Percentiles rank a stretch among this genome's conserved stretches.
phyloP scores from a whole-genome alignment of 805 yeast genomes.

The Geotrichum ghanense region DNA sequence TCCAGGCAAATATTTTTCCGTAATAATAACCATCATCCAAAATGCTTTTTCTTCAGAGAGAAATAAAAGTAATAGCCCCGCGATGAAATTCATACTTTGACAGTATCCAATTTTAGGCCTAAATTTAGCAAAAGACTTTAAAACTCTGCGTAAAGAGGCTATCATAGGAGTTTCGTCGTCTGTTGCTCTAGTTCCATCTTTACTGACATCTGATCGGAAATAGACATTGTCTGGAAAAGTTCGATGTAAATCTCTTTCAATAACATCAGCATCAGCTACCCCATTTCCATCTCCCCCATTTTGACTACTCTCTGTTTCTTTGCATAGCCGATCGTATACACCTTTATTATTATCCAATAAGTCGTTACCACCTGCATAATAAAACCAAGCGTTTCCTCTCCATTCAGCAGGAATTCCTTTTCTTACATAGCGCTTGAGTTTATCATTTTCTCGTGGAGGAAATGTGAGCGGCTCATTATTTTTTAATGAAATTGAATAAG shows the following conservation, averaged over 20 bases:
- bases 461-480: conserved; percentile 46
- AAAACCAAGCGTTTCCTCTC: conserved; percentile 97
- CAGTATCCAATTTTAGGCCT: conserved; percentile 92
- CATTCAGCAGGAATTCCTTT: conserved; percentile 95
- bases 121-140: conserved; percentile 72
- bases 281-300: conserved; percentile 29
- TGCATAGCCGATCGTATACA: conserved; percentile 57
- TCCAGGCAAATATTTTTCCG: conserved; percentile 78
- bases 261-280: conserved; percentile 63
- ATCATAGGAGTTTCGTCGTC: conserved; percentile 52
- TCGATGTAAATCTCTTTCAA: conserved; percentile 85
- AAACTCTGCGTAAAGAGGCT: conserved; percentile 63
- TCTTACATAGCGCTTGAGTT: conserved; percentile 63
- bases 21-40: conserved; percentile 91
- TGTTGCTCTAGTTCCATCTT: conserved; percentile 7
- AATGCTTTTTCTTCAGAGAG: conserved; percentile 85
- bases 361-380: conserved; percentile 79
- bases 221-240: conserved; percentile 90
- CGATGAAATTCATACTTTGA: conserved; percentile 86
- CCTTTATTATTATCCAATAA: conserved; percentile 58
- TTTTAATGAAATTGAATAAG: conserved; percentile 45
- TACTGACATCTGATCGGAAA: conserved; percentile 40
- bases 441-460: conserved; percentile 66
- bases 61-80: conserved; percentile 74
- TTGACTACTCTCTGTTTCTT: conserved; percentile 40